Percentiles rank a stretch among this genome's conserved stretches.
phyloP scores from a whole-genome alignment of 2,329 filamentous ascomycete genomes.

The Sarocladium brachiariae region DNA sequence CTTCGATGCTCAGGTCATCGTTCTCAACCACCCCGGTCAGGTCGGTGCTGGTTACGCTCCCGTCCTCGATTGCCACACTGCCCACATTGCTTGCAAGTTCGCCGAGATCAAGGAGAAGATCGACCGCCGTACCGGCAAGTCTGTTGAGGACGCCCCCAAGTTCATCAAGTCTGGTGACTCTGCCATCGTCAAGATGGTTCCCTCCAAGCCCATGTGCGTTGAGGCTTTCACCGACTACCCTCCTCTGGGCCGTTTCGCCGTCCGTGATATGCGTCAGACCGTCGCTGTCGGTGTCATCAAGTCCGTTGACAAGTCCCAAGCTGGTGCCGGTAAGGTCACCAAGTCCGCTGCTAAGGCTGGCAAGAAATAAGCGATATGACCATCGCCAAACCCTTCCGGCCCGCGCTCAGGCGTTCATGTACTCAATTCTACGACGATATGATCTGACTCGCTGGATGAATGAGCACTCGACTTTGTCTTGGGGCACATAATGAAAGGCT shows the following conservation, averaged over 20 bases:
- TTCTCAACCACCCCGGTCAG: constrained; percentile 99
- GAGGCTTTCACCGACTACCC: constrained; percentile 99
- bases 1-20: constrained; percentile 99
- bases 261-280: constrained; percentile 95
- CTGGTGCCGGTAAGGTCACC: constrained; percentile 57
- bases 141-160: constrained; percentile 85
- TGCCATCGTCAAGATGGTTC: constrained; percentile 99
- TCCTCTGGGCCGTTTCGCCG: constrained; percentile 98
- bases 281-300: constrained; percentile 96
- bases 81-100: constrained; percentile 99
- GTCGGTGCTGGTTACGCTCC: constrained; percentile 98
- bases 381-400: constrained; percentile 15
- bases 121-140: constrained; percentile 99
- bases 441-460: constrained; percentile 35
- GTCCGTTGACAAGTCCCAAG: constrained; percentile 62
- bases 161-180: constrained; percentile 99
- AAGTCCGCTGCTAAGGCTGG: constrained; percentile 66
- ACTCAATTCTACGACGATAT: constrained; percentile 40
- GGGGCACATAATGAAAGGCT: constrained; percentile 38
- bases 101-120: constrained; percentile 99
- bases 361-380: constrained; percentile 57
- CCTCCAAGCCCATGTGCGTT: constrained; percentile 99
- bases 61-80: constrained; percentile 99
- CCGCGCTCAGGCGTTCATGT: constrained; percentile 25
- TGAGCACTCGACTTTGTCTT: constrained; percentile 34